Conservation (phyloP, 805 yeast genomes). For the Diddensiella transvaalensis region DNA sequence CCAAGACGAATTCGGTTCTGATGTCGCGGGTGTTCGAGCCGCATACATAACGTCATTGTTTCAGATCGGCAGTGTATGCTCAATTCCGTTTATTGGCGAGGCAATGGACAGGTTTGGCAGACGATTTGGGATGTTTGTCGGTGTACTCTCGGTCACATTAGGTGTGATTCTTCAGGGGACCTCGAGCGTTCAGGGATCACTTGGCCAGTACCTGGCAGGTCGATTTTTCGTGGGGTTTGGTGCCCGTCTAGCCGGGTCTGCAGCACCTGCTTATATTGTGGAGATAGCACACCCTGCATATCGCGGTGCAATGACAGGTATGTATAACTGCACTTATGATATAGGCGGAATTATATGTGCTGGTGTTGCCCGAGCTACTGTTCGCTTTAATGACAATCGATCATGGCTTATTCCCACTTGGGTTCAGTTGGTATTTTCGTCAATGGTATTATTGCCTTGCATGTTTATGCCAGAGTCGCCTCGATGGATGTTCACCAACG, state of each 20-base stretch:
- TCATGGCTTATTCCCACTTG: conserved; percentile 20
- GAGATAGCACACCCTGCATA: conserved; percentile 22
- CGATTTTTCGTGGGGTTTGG: conserved; percentile 21
- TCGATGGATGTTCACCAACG: conserved; percentile 19
- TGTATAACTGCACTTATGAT: conserved; percentile 18
- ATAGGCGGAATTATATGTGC: conserved; percentile 20
- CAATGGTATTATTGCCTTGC: conserved; percentile 10
- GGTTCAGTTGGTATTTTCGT: conserved; percentile 17
- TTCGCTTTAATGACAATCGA: conserved; percentile 6
- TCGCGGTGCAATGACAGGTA: conserved; percentile 23
- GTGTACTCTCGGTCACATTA: conserved; percentile 8
- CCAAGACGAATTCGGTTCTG: conserved; percentile 14
- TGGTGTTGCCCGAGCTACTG: conserved; percentile 15
- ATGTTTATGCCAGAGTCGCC: conserved; percentile 17
- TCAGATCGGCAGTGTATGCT: conserved; percentile 18
- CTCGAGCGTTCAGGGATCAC: conserved; percentile 3
- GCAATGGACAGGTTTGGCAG: conserved; percentile 17
- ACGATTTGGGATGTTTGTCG: conserved; percentile 16
- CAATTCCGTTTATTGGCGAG: conserved; percentile 16
- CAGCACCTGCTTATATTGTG: conserved; percentile 19
- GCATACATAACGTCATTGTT: conserved; percentile 15
- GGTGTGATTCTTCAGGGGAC: conserved; percentile 17
- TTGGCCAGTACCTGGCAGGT: conserved; percentile 16
- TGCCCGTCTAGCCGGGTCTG: conserved; percentile 11
- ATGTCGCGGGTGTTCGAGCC: conserved; percentile 16